Evolutionary conservation across 202 grass and related monocot species (phyloP).

Genomic region (Saccharum hybrid): DNA sequence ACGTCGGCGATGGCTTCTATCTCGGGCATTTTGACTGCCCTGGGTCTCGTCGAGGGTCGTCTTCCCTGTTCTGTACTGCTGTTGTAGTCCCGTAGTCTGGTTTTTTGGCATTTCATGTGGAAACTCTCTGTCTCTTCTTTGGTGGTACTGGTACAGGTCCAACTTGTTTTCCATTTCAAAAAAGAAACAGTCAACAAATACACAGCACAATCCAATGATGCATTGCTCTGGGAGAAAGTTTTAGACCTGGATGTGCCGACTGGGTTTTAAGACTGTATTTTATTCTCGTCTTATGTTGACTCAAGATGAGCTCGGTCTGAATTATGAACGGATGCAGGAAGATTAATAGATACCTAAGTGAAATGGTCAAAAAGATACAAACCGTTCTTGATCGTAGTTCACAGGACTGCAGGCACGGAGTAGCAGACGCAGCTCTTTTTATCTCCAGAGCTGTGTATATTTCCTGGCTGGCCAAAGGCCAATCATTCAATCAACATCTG

Average conservation of each 20-base stretch:
- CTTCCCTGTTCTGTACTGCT: background rate
- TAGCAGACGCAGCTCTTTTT: slow-evolving; percentile 29
- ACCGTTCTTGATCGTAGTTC: background rate
- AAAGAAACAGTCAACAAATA: background rate
- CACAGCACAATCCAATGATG: background rate
- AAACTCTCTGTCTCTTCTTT: background rate
- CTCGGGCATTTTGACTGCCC: background rate
- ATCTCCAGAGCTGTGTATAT: background rate
- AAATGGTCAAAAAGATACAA: too few species aligned
- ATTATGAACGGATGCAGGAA: background rate
- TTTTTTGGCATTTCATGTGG: background rate
- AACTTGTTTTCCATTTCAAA: background rate
- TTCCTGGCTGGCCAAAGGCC: background rate
- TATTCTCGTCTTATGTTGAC: background rate
- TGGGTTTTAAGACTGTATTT: background rate
- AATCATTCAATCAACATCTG: background rate
- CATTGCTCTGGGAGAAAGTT: background rate
- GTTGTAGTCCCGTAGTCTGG: background rate
- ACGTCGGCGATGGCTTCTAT: slow-evolving; percentile 40
- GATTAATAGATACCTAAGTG: too few species aligned
- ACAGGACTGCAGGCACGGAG: slow-evolving; percentile 2
- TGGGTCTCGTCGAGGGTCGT: background rate
- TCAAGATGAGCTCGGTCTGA: background rate
- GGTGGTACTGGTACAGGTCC: background rate
- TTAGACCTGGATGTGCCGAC: background rate